Conservation (phyloP, 768 basidiomycete species). For the Trichaptum fuscoviolaceum region DNA sequence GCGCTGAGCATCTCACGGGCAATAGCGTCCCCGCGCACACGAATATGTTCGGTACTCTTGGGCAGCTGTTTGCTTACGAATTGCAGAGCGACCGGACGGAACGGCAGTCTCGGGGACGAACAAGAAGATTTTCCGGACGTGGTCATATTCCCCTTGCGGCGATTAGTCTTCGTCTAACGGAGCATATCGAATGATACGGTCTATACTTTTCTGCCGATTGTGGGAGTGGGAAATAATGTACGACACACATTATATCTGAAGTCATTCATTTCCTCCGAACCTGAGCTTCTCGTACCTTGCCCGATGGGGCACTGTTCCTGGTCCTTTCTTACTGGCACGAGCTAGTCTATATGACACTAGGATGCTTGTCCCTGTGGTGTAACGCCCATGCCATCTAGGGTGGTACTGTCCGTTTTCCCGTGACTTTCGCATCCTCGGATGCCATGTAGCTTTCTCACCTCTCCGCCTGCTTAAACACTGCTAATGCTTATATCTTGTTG, state of each 20-base stretch:
- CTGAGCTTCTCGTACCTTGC: background rate
- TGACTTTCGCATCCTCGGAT: background rate
- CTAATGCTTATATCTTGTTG: background rate
- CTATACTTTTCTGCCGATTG: background rate
- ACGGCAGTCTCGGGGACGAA: background rate
- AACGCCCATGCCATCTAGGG: background rate
- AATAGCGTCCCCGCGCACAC: background rate
- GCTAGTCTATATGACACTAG: background rate
- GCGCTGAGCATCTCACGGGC: background rate
- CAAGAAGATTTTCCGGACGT: background rate
- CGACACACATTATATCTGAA: background rate
- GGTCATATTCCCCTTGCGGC: background rate
- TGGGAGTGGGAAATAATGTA: background rate
- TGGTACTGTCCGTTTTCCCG: background rate
- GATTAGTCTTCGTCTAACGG: background rate
- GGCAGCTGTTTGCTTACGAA: no score
- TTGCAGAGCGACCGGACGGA: background rate
- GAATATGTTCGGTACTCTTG: no score
- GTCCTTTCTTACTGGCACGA: background rate
- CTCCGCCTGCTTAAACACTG: background rate
- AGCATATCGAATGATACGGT: background rate
- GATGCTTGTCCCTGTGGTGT: background rate
- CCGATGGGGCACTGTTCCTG: background rate
- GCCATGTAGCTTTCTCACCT: background rate
- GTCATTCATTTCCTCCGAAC: background rate